A percentile compares a stretch with the other conserved stretches of the same genome.
These are phyloP conservation scores for Glycine tomentella DNA, from an alignment of 306 rosid species.

Conservation along the genomic window DNA sequence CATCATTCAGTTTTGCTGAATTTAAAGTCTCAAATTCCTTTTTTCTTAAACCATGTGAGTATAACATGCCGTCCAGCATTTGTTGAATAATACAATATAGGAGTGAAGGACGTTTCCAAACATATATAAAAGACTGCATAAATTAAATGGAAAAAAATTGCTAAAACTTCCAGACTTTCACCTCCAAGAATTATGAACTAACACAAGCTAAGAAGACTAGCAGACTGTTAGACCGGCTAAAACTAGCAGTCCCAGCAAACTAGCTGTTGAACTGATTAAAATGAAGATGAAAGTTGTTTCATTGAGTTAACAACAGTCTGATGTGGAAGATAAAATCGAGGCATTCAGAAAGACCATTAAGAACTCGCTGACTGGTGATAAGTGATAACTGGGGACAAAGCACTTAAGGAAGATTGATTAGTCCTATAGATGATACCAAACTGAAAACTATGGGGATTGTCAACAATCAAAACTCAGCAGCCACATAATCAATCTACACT, in stretches of 20 bases:
- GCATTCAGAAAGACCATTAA: too few species aligned
- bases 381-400: too few species aligned
- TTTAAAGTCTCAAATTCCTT: not conserved
- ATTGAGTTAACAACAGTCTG: too few species aligned
- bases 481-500: conserved; percentile 12
- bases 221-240: not conserved
- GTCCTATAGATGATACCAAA: too few species aligned
- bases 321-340: too few species aligned
- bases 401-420: too few species aligned
- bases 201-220: not conserved
- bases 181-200: not conserved
- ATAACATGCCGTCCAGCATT: not conserved
- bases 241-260: not conserved
- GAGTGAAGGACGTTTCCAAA: not conserved
- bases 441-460: too few species aligned
- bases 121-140: not conserved
- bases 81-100: not conserved
- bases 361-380: too few species aligned
- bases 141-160: not conserved
- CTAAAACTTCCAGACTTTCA: not conserved
- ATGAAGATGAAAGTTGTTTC: not conserved
- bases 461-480: not conserved
- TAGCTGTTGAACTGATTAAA: not conserved
- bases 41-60: conserved; percentile 9
- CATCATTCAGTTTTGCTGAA: conserved; percentile 21